A percentile compares a stretch with the other conserved stretches of the same genome.
Conservation (phyloP, 176 grass and related monocot species). For the Carex kokanica region DNA sequence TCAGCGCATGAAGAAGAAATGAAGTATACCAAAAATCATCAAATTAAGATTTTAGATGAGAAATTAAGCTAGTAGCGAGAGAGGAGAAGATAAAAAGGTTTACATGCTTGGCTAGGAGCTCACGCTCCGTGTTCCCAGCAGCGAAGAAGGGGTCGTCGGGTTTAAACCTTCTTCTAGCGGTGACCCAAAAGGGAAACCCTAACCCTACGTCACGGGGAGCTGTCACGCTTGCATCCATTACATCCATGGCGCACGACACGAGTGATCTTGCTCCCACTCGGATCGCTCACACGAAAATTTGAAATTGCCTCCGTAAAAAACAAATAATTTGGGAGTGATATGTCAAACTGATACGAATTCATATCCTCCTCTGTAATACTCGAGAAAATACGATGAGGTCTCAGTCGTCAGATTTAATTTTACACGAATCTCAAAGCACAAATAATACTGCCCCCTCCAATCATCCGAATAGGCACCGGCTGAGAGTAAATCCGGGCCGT, state of each 20-base stretch:
- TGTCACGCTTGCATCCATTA: constrained; percentile 4
- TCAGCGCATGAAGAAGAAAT: not conserved
- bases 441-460: too few species aligned
- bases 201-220: not conserved
- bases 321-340: not conserved
- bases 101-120: constrained; percentile 96
- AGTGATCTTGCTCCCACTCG: not conserved
- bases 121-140: constrained; percentile 75
- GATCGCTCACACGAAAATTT: constrained; percentile 1
- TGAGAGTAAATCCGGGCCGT: too few species aligned
- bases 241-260: constrained; percentile 31
- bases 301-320: not conserved
- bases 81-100: not conserved
- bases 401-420: too few species aligned
- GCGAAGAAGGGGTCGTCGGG: constrained; percentile 84
- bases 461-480: too few species aligned
- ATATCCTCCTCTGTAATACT: too few species aligned
- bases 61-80: not conserved
- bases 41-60: not conserved
- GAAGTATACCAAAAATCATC: not conserved
- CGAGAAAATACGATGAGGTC: too few species aligned
- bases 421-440: too few species aligned
- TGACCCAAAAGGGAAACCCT: constrained; percentile 51
- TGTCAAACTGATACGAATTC: too few species aligned
- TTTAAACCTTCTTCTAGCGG: constrained; percentile 44